Conservation (phyloP, 2,329 filamentous ascomycete species). For the Sporothrix pallida region DNA sequence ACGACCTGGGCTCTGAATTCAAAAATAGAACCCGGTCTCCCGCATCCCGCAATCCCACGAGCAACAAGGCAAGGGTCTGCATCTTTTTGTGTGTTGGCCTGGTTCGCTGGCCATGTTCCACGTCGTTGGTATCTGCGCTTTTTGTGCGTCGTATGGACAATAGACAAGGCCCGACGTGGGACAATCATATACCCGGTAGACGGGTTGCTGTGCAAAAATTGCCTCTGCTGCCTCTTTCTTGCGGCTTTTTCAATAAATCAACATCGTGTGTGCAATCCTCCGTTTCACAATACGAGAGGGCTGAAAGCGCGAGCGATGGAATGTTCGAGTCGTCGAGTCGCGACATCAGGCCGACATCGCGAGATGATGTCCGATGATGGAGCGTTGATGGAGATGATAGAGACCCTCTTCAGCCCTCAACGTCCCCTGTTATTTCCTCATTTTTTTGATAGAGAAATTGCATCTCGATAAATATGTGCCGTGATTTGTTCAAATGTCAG, state of each 20-base stretch:
- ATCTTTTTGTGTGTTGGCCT: not conserved
- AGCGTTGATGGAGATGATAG: not conserved
- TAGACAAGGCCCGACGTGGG: too few species aligned
- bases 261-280: not conserved
- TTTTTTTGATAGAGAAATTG: not conserved
- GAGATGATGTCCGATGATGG: not conserved
- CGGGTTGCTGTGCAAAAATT: not conserved
- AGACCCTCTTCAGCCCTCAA: not conserved
- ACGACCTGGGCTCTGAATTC: not conserved
- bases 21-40: constrained; percentile 11
- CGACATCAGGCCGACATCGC: too few species aligned
- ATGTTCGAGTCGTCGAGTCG: not conserved
- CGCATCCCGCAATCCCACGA: constrained; percentile 19
- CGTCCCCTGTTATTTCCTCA: not conserved
- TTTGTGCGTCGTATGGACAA: not conserved
- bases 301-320: not conserved
- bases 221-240: not conserved
- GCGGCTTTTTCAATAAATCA: not conserved
- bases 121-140: not conserved
- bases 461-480: not conserved
- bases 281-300: constrained; percentile 28
- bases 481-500: constrained; percentile 6
- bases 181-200: too few species aligned
- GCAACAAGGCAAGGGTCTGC: constrained; percentile 6
- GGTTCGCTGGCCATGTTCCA: not conserved